A percentile compares a stretch with the other conserved stretches of the same genome.
Conservation (phyloP, 139 green algal species). For the Diplosphaera chodatii region DNA sequence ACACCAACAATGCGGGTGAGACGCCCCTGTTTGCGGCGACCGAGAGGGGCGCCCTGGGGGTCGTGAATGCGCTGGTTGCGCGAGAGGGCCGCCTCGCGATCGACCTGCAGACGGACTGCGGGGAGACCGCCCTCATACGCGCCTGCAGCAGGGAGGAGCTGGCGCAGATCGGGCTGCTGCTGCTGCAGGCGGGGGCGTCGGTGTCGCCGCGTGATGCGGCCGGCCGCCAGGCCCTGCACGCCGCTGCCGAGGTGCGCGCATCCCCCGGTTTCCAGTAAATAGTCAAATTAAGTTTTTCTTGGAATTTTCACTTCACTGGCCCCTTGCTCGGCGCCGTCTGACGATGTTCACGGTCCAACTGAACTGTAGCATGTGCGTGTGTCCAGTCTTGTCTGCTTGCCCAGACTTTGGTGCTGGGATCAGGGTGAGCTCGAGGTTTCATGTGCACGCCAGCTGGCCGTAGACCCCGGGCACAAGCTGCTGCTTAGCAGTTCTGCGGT, state of each 20-base stretch:
- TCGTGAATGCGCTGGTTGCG: neutral
- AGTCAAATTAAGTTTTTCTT: too few species aligned
- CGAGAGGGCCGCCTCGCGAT: neutral
- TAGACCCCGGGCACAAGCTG: too few species aligned
- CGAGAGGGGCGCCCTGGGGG: neutral
- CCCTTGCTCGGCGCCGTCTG: too few species aligned
- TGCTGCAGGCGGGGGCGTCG: neutral
- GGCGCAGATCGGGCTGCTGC: neutral
- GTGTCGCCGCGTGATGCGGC: neutral
- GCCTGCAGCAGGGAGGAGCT: neutral
- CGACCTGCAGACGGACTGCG: neutral
- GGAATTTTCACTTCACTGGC: too few species aligned
- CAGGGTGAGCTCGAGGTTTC: too few species aligned
- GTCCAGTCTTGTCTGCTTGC: too few species aligned
- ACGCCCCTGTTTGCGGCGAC: neutral
- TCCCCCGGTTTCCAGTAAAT: too few species aligned
- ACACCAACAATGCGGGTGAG: neutral
- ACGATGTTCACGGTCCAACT: too few species aligned
- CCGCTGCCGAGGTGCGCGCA: neutral
- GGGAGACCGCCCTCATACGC: neutral
- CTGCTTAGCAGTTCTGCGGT: too few species aligned
- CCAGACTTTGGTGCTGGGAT: too few species aligned
- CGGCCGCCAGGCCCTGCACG: neutral
- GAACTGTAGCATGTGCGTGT: too few species aligned
- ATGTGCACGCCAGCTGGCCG: too few species aligned